Base-by-base conservation (phyloP, 1,139 yeast species). In the Citeromyces siamensis region DNA sequence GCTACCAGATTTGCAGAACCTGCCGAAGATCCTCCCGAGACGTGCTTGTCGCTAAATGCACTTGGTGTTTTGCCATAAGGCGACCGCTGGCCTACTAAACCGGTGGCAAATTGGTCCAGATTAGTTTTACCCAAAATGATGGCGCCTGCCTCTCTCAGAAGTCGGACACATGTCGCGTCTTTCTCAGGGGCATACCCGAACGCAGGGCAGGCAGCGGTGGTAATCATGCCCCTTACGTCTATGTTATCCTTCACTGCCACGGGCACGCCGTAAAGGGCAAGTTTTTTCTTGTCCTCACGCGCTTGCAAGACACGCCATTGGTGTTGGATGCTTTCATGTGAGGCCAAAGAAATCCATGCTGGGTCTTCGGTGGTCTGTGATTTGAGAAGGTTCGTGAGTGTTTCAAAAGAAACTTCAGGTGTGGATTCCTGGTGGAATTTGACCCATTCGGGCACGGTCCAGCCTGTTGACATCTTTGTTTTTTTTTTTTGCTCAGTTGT, bases 151-250 rank as follows among this genome's bases (percentile, higher is more conserved):
- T 67, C 69, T 55, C 85, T 72, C 48, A 88, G 66, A 22, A 77
- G 60, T 19, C 61, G 56, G 9, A 86, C 95, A 6, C 81, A 71
- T 14, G 82, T 72, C 32, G 96, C 75, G 52, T 88, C 96, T 39
- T 64, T 62, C 32, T 59, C 54, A 2, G 97, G 88, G 2, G 52
- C 44, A 59, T 76, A 86, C 19, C 73, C 65, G 53, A 67, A 88
- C 1, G 90, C 68, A 0, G 96, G 95, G 55, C 97, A 90, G 3
- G 95, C 97, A 8, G 95, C 97, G 1, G 98, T 88, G 7, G 98
- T 90, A 27, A 71, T 66, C 46, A 84, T 72, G 3, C 82, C 85
- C 46, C 69, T 71, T 21, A 72, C 95, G 52, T 90, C 97, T 42
- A 90, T 90, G 55, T 90, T 90, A 59, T 90, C 98, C 57, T 90